phyloP scores from a whole-genome alignment of 139 green algal species.

The Coccomyxa sp. region DNA sequence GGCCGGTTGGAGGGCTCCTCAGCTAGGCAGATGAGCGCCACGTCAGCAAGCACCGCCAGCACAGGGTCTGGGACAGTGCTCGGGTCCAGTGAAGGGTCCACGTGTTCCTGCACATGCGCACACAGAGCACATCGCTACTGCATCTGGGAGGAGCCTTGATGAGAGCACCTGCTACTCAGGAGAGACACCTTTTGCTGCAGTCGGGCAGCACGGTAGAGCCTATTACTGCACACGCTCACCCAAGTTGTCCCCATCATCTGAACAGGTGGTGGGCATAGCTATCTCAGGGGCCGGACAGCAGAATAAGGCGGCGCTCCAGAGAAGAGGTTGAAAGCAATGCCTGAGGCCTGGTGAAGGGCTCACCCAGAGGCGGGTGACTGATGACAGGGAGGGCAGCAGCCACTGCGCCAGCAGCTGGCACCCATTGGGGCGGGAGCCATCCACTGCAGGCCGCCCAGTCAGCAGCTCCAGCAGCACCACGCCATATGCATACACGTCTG shows the following conservation, averaged over 20 bases:
- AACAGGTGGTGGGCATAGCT: no score
- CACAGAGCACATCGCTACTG: background rate
- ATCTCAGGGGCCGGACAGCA: no score
- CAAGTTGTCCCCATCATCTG: no score
- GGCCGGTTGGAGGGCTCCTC: background rate
- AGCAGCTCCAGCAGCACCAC: constrained; percentile 59
- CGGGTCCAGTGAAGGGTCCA: background rate
- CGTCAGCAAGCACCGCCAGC: background rate
- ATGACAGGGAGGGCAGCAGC: constrained; percentile 17
- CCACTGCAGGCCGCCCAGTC: constrained; percentile 39
- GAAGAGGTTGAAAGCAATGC: background rate
- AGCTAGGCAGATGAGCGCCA: background rate
- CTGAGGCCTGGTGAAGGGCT: background rate
- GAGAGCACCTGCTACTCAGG: no score
- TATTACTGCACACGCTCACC: no score
- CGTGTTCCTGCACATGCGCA: background rate
- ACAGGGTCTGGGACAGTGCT: background rate
- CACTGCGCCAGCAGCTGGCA: constrained; percentile 41
- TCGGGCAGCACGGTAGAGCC: no score
- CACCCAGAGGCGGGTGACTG: constrained; percentile 2
- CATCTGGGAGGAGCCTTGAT: no score
- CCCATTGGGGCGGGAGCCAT: constrained; percentile 23
- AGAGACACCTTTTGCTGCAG: no score
- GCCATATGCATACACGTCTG: constrained; percentile 51
- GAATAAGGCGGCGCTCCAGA: background rate